These are phyloP conservation scores for Penicillium atrosanguineum DNA, from an alignment of 495 filamentous ascomycete genomes.

Conservation along the genomic window DNA sequence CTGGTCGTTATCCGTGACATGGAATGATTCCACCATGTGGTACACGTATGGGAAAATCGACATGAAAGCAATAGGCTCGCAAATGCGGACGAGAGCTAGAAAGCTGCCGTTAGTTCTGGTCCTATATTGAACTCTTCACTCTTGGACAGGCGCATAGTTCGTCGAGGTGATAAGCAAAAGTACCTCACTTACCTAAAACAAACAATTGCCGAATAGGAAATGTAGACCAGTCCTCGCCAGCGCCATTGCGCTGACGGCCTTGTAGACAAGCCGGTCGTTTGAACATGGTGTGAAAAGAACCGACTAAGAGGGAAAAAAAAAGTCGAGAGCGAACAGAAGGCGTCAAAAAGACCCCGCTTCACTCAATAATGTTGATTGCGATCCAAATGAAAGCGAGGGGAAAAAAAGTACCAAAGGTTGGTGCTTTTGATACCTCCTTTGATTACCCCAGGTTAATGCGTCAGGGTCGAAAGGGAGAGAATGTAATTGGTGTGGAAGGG, in stretches of 20 bases:
- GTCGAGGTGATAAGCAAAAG: constrained; percentile 17
- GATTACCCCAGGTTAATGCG: constrained; percentile 28
- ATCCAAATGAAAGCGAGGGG: constrained; percentile 3
- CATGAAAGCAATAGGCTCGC: constrained; percentile 99
- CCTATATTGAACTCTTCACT: background rate
- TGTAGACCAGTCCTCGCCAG: constrained; percentile 32
- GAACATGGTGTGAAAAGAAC: constrained; percentile 33
- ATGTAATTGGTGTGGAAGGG: constrained; percentile 18
- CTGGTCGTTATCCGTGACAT: constrained; percentile 71
- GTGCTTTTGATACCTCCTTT: constrained; percentile 25
- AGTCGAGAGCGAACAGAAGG: background rate
- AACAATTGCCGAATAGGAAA: constrained; percentile 65
- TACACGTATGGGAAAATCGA: constrained; percentile 99
- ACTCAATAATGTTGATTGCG: constrained; percentile 10
- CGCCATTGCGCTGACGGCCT: constrained; percentile 31
- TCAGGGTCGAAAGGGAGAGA: constrained; percentile 25
- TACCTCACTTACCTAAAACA: constrained; percentile 59
- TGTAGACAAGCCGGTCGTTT: constrained; percentile 38
- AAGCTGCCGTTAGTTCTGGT: constrained; percentile 33
- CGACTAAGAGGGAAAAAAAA: constrained; percentile 3
- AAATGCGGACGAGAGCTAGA: constrained; percentile 87
- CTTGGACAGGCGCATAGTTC: constrained; percentile 19
- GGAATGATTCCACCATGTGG: constrained; percentile 93
- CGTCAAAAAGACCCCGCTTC: constrained; percentile 15
- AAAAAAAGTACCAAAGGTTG: constrained; percentile 24